A percentile compares a stretch with the other conserved stretches of the same genome.
Conservation (phyloP, 768 basidiomycete genomes). For the Trametes punicea region DNA sequence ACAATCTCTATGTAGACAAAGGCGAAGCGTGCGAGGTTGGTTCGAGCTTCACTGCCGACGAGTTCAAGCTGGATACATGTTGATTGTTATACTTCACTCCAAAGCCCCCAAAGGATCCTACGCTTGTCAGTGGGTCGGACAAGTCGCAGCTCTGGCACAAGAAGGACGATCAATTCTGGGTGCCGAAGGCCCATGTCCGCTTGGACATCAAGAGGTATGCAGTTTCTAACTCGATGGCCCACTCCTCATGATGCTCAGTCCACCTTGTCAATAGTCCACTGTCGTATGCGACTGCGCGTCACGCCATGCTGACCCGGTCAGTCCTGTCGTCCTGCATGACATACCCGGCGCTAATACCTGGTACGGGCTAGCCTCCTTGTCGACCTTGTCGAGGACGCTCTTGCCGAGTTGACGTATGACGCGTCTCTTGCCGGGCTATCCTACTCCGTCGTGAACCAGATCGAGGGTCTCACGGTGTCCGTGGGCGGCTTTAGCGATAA, state of each 20-base stretch:
- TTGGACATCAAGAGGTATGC: constrained; percentile 36
- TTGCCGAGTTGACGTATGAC: constrained; percentile 51
- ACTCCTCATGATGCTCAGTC: not conserved
- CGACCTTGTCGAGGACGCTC: constrained; percentile 40
- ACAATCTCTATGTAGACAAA: constrained; percentile 43
- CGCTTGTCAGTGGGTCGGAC: constrained; percentile 35
- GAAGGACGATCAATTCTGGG: constrained; percentile 57
- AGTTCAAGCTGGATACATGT: no score
- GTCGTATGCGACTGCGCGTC: constrained; percentile 31
- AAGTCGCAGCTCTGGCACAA: constrained; percentile 49
- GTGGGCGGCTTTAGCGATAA: constrained; percentile 53
- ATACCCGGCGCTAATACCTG: not conserved
- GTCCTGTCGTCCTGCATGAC: not conserved
- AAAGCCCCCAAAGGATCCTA: constrained; percentile 40
- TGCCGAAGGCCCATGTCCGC: constrained; percentile 43
- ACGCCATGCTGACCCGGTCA: constrained; percentile 29
- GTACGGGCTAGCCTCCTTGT: constrained; percentile 20
- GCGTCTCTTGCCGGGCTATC: constrained; percentile 49
- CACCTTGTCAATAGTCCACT: constrained; percentile 31
- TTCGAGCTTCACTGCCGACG: not conserved
- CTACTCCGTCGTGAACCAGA: constrained; percentile 33
- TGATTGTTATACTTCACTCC: not conserved
- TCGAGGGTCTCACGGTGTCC: constrained; percentile 37
- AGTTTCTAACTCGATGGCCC: not conserved
- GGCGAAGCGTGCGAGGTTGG: constrained; percentile 30